A percentile compares a stretch with the other conserved stretches of the same genome.
These are phyloP conservation scores for Eucalyptus cloeziana DNA, from an alignment of 345 rosid genomes.

Conservation along the genomic window DNA sequence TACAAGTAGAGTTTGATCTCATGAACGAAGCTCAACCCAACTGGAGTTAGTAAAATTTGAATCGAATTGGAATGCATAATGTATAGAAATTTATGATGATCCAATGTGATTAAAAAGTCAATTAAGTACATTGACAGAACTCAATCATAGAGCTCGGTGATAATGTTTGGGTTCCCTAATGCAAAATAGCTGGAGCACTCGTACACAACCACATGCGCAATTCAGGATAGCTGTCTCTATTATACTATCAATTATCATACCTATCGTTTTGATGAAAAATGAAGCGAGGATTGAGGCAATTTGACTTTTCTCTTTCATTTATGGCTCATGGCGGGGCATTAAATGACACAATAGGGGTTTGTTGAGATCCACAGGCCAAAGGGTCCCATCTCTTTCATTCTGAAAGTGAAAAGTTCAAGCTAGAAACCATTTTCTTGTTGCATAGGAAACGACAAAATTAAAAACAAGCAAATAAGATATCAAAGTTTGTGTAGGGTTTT, in stretches of 20 bases:
- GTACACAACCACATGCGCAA: neutral
- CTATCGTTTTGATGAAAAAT: neutral
- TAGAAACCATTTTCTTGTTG: neutral
- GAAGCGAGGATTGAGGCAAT: neutral
- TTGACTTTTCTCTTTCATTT: neutral
- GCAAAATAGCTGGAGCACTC: neutral
- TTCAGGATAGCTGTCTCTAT: neutral
- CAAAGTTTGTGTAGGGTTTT: neutral
- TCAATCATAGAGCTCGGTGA: neutral
- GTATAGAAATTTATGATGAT: neutral
- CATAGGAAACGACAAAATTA: neutral
- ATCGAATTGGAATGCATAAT: neutral
- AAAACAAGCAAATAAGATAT: neutral
- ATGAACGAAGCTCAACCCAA: neutral
- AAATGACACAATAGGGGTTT: neutral
- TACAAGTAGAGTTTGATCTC: rapidly evolving
- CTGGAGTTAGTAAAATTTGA: neutral
- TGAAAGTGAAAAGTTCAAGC: neutral
- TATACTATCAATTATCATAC: neutral
- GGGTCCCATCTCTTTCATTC: neutral
- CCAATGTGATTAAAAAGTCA: neutral
- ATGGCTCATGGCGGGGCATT: neutral
- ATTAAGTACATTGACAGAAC: neutral
- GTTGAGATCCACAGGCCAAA: neutral
- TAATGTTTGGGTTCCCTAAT: neutral